A percentile compares a stretch with the other conserved stretches of the same genome.
Evolutionary conservation across 768 basidiomycete species (phyloP).

Genomic region (Rhodotorula paludigena): DNA sequence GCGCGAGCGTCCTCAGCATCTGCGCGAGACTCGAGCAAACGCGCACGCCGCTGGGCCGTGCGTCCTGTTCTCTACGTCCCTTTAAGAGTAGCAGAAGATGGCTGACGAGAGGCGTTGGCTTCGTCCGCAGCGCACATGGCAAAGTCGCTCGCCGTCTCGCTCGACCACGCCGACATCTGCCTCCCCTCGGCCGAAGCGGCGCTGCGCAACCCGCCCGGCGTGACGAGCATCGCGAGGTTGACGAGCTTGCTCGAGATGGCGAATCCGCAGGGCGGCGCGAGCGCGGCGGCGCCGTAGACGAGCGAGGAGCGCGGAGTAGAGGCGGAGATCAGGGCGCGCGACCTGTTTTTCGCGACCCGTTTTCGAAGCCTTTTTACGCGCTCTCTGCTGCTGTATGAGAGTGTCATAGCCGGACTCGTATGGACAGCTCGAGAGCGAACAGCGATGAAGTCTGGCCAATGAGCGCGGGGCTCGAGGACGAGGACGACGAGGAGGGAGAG

Average conservation of each 20-base stretch:
- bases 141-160: neutral
- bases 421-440: too few relatives aligned
- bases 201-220: neutral
- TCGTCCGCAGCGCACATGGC: neutral
- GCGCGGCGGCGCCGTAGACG: too few relatives aligned
- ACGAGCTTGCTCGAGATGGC: neutral
- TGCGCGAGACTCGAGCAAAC: neutral
- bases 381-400: too few relatives aligned
- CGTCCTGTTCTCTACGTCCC: neutral
- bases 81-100: too few relatives aligned
- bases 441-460: too few relatives aligned
- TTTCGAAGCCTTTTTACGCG: too few relatives aligned
- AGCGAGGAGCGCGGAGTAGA: too few relatives aligned
- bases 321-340: too few relatives aligned
- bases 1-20: neutral
- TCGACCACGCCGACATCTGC: conserved; percentile 2
- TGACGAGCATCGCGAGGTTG: neutral
- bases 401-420: too few relatives aligned
- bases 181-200: neutral
- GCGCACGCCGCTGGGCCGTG: conserved; percentile 2
- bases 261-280: neutral
- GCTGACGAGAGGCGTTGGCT: neutral
- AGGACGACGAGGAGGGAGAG: too few relatives aligned
- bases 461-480: too few relatives aligned
- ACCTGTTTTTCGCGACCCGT: too few relatives aligned